Evolutionary conservation across 176 grass and related monocot species (phyloP).

Genomic region (Oryza glaberrima): DNA sequence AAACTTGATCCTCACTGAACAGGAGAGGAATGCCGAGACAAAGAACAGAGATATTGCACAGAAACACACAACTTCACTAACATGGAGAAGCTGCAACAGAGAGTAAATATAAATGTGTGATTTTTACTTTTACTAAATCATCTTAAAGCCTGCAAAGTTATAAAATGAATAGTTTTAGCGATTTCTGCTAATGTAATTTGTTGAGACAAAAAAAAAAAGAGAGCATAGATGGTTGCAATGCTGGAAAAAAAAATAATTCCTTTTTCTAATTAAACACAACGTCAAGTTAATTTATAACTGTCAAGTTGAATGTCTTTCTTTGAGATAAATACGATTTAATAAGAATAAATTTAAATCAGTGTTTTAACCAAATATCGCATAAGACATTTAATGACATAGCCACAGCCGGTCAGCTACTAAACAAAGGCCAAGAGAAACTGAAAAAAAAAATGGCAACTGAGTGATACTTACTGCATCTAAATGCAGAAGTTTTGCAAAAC

Average conservation of each 20-base stretch:
- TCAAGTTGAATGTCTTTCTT: neutral
- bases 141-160: neutral
- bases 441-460: neutral
- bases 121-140: neutral
- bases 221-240: neutral
- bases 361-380: slow-evolving; percentile 15
- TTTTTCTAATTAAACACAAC: too few relatives aligned
- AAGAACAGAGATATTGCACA: slow-evolving; percentile 5
- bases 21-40: neutral
- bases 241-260: neutral
- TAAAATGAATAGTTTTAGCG: neutral
- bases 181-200: neutral
- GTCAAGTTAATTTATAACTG: too few relatives aligned
- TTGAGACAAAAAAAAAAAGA: slow-evolving; percentile 6
- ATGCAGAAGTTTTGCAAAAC: neutral
- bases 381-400: neutral
- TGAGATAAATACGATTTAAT: slow-evolving; percentile 2
- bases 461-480: slow-evolving; percentile 7
- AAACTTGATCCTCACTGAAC: slow-evolving; percentile 17
- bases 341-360: neutral
- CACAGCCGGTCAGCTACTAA: neutral
- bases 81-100: neutral
- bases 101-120: neutral
- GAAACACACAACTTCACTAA: neutral
- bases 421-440: neutral